Conservation (phyloP, 176 grass and related monocot genomes). For the Hyparrhenia diplandra region DNA sequence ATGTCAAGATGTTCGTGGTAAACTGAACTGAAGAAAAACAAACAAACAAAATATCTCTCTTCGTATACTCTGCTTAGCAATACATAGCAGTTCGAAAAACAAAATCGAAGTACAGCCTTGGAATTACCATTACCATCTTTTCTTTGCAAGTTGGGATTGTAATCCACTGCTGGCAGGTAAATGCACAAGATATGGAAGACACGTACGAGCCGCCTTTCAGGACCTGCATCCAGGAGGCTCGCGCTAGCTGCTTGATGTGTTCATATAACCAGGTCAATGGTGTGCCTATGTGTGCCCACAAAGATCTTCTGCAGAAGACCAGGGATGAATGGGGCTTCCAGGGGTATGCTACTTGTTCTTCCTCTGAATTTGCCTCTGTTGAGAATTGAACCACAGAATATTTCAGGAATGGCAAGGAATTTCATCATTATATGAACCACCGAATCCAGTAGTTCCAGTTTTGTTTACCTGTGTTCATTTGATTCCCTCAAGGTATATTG, state of each 20-base stretch:
- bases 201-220: slow-evolving; percentile 84
- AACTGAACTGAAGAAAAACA: no score
- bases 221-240: slow-evolving; percentile 88
- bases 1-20: no score
- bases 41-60: no score
- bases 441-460: neutral
- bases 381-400: slow-evolving; percentile 17
- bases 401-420: neutral
- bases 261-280: slow-evolving; percentile 90
- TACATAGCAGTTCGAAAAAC: neutral
- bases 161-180: slow-evolving; percentile 54
- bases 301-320: slow-evolving; percentile 68
- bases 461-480: slow-evolving; percentile 28
- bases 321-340: slow-evolving; percentile 91
- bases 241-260: slow-evolving; percentile 96
- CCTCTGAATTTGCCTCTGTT: neutral
- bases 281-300: slow-evolving; percentile 67
- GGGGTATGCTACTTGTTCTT: slow-evolving; percentile 48
- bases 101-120: neutral
- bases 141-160: neutral
- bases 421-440: neutral
- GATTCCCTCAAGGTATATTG: slow-evolving; percentile 57
- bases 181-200: slow-evolving; percentile 85
- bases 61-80: neutral
- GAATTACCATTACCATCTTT: neutral